Evolutionary conservation across 1,139 yeast genomes (phyloP), one percentile per base, ranked within the genome.

Genomic region (Blastobotrys persicus): DNA sequence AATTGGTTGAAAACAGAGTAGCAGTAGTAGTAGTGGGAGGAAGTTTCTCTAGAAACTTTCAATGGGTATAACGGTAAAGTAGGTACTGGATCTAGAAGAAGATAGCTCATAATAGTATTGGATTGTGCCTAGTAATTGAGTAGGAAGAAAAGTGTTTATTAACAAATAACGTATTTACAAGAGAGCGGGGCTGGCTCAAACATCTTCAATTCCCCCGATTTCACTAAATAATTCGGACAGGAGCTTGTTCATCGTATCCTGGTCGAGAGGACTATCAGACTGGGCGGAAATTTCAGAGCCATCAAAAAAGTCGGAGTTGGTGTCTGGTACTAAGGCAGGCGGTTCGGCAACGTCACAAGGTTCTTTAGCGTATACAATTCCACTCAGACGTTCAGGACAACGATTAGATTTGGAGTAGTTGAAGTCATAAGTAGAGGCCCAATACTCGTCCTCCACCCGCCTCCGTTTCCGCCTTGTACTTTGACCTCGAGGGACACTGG

Each of bases 211-310:
- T 4, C 17, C 41, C 4, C 41, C 41, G 19, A 37, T 37, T 37
- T 37, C 41, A 37, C 41, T 37, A 14, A 37, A 37, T 16, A 37
- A 14, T n/a, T 37, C 41, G n/a, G 41, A 37, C n/a, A 37, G 19
- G 11, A 37, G 19, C 7, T 7, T 37, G 28, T 37, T 37, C 41
- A 37, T 37, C 3, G 41, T 37, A 4, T 37, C 41, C 18, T 37
- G 26, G 13, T 37, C 41, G 6, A 37, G 13, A 14, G 41, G 41
- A 37, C 41, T 37, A 7, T 37, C 41, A 4, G 41, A 17, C 28
- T 23, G 5, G 5, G 28, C 9, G 28, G 28, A 23, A 5, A 9
- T 23, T 9, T 9, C 28, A 23, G 28, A 23, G 9, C 28, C 9
- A 9, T 23, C 28, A 23, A 23, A 5, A 23, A 23, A 23, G 5